These are phyloP conservation scores for Moesziomyces antarcticus DNA, from an alignment of 1,284 basidiomycete genomes.

Conservation along the genomic window DNA sequence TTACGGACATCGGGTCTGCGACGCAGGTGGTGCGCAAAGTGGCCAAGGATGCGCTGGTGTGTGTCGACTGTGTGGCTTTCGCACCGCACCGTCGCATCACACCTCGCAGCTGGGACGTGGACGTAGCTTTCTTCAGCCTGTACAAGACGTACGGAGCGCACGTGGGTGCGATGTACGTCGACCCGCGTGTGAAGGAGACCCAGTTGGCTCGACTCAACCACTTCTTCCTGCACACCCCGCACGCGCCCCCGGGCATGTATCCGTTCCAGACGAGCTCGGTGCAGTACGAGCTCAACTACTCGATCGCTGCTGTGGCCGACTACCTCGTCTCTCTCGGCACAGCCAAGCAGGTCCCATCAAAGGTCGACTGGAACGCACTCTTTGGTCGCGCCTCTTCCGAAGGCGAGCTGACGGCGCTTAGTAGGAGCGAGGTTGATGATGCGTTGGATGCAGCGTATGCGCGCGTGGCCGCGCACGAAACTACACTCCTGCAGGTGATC, in stretches of 20 bases:
- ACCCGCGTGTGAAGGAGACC: slow-evolving; percentile 69
- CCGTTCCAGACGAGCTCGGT: slow-evolving; percentile 72
- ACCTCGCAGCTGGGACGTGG: slow-evolving; percentile 73
- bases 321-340: slow-evolving; percentile 74
- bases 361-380: slow-evolving; percentile 28
- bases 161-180: slow-evolving; percentile 76
- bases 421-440: slow-evolving; percentile 3
- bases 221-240: slow-evolving; percentile 74
- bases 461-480: slow-evolving; percentile 71
- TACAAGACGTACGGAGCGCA: slow-evolving; percentile 86
- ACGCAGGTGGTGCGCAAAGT: slow-evolving; percentile 69
- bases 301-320: slow-evolving; percentile 73
- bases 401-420: not conserved
- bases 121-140: slow-evolving; percentile 78
- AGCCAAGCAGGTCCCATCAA: too few species aligned
- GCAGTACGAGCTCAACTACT: slow-evolving; percentile 78
- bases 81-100: slow-evolving; percentile 79
- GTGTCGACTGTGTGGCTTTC: slow-evolving; percentile 81
- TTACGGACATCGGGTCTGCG: slow-evolving; percentile 72
- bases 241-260: slow-evolving; percentile 72
- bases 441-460: slow-evolving; percentile 57
- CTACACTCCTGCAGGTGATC: slow-evolving; percentile 69
- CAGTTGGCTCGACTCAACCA: slow-evolving; percentile 75
- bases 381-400: not conserved
- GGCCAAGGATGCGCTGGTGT: slow-evolving; percentile 73